These are phyloP conservation scores for Globisporangium solare DNA, from an alignment of 352 stramenopile genomes.

Conservation along the genomic window DNA sequence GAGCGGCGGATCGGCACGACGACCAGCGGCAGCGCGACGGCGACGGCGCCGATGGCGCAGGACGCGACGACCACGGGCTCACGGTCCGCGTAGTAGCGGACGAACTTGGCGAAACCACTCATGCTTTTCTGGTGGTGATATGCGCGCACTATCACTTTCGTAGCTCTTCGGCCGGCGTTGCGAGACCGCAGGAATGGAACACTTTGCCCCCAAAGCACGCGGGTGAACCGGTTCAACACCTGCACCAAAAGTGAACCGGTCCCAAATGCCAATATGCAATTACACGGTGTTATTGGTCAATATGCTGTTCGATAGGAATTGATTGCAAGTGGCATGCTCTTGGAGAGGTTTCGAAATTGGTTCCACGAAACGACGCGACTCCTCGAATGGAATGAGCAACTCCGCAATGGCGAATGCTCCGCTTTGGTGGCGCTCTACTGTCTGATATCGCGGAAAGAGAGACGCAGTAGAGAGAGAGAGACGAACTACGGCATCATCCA, in stretches of 20 bases:
- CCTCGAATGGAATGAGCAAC: too few species aligned
- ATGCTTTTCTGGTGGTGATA: constrained; percentile 6
- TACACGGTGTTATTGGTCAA: too few species aligned
- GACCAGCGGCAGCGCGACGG: constrained; percentile 61
- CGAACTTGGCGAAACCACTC: constrained; percentile 54
- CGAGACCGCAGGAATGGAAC: neutral
- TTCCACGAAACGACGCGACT: too few species aligned
- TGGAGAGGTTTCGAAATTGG: neutral
- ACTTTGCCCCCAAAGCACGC: neutral
- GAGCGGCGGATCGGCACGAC: constrained; percentile 82
- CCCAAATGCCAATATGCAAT: too few species aligned
- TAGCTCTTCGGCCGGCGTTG: neutral
- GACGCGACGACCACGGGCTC: constrained; percentile 86
- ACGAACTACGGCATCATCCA: constrained; percentile 88
- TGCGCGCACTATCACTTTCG: neutral
- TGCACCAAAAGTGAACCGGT: neutral
- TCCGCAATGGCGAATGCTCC: too few species aligned
- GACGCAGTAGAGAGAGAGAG: neutral
- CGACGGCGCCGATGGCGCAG: constrained; percentile 68
- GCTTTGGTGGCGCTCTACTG: too few species aligned
- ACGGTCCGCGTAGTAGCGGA: constrained; percentile 81
- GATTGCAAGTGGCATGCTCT: neutral
- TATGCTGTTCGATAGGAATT: too few species aligned
- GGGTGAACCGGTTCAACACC: neutral
- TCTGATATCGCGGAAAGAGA: too few species aligned